Base-by-base conservation (phyloP, 208 protist genomes). In the Leishmania arabica region DNA sequence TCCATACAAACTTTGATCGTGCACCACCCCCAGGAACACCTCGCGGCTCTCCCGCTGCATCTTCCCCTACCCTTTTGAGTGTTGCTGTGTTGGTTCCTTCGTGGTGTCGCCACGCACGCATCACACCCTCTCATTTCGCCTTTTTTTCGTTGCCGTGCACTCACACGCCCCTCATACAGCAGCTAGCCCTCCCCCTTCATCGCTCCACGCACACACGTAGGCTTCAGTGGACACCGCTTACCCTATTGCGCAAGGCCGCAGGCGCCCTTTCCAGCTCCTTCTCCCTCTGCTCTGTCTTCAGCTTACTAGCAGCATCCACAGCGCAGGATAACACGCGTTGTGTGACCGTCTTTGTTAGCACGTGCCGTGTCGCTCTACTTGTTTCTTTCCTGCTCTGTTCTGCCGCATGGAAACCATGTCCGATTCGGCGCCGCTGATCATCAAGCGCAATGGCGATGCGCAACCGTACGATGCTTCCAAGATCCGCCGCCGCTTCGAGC, bases 361-460 rank as follows among this genome's bases (percentile, higher is more conserved):
- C 17, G 42, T 75, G 70, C 21, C 51, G 47, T 37, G 62, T 51
- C 17, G 2, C 64, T 77, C 8, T 65, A 34, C 54, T n/a, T 47
- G 21, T 31, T 77, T 64, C 8, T 45, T n/a, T 49, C 37, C 27
- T 9, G 24, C 31, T 49, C n/a, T 37, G 21, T 1, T 49, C 17
- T n/a, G 17, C 47, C 37, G 37, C 65, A 72, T 8, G 27, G 69
- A 47, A 51, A 74, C 11, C 66, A 88, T 87, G 86, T 74, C 80
- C 21, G 78, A 82, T n/a, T 58, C 51, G 11, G 40, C 53, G 31
- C 84, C 69, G 0, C 78, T 77, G 27, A 88, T 97, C 49, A 84
- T 89, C 21, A 98, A 98, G 81, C 89, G 95, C 80, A 84, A 93
- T 76, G 95, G 93, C 37, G 76, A 79, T 15, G 62, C 77, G 49